Base-by-base conservation (phyloP, 2,329 filamentous ascomycete species). In the Fragosphaeria purpurea region DNA sequence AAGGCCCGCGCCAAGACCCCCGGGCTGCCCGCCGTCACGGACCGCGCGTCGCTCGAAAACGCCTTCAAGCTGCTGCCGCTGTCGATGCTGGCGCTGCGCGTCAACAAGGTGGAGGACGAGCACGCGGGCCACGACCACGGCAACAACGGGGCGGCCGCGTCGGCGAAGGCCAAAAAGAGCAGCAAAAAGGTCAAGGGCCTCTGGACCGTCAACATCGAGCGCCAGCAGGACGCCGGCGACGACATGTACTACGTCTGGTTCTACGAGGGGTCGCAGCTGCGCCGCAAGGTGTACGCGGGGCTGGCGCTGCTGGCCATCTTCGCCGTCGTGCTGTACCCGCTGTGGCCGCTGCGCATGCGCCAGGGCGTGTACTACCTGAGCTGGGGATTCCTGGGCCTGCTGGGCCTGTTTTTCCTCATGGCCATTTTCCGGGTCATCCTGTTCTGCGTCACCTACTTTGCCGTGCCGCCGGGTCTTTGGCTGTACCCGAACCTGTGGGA, bases 401-500 rank as follows among this genome's bases (percentile, higher is more conserved):
- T 98, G 44, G 93, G 87, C 50, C 71, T 95, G 46, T 98, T 98
- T 80, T 97, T 98, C 68, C 80, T 82, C 63, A 97, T 98, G 93
- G 86, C 91, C 6, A 95, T 98, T 63, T 89, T 98, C 79, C 83
- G 93, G 53, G 77, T 97, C 51, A 95, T 98, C 54, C 75, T 98
- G 33, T 98, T 98, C 73, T 85, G 88, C 64, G 70, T 95, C 65
- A 97, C 93, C 30, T 89, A 95, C 69, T 95, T 97, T 63, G 75
- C 77, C 12, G 75, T 81, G 1, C 73, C 90, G 4, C 93, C 93
- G 3, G 93, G 93, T 61, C 75, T 98, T n/a, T 98, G 93, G 93
- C 76, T 98, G 43, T 98, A 91, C 70, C 93, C 93, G 46, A 98
- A 98, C 64, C 72, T 98, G 22, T 98, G 96, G 73, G 93, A 98